Evolutionary conservation across 2,329 filamentous ascomycete genomes (phyloP), one percentile per base, ranked within the genome.

Genomic region (Colletotrichum costaricense): DNA sequence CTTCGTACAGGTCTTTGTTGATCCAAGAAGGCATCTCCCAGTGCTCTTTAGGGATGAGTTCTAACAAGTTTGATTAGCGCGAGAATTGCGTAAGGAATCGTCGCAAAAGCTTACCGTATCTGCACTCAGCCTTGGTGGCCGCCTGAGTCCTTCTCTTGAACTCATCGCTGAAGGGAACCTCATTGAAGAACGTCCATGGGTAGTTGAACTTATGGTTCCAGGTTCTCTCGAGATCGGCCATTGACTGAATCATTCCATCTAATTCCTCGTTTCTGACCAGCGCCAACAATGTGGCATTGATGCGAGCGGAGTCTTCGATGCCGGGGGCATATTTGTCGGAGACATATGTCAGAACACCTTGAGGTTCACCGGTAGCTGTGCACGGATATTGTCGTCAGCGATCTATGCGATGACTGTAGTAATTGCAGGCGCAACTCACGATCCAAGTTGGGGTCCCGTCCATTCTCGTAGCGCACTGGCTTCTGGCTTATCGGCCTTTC

Each of bases 171-270:
- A 99, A 99, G 19, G 94, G 94, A 65, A 94, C 92, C 80, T 99
- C 96, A 84, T 99, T 99, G 89, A 99, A 97, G 83, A 99, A 99
- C 9, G 95, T 98, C 95, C 97, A 99, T 0, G 97, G 97, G 81
- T 99, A 99, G 86, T 99, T 99, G 90, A 98, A 99, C 81, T 99
- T 99, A 87, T 91, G 88, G 80, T 99, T 99, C 95, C 95, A 99
- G 1, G 96, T 98, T 76, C 93, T 87, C 85, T 99, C 97, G 73
- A 99, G 88, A 80, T 99, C 96, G 68, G 85, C 84, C 94, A 99
- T 99, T 30, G 95, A 95, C 80, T 93, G 90, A 30, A 98, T 86
- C 87, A 99, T 93, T 59, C 93, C 94, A 26, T 91, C 85, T 33
- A 98, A 86, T 86, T 99, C 97, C 80, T 94, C 92, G 80, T 99